A percentile compares a stretch with the other conserved stretches of the same genome.
Conservation (phyloP, 1,284 basidiomycete genomes). For the Apiotrichum gracile region DNA sequence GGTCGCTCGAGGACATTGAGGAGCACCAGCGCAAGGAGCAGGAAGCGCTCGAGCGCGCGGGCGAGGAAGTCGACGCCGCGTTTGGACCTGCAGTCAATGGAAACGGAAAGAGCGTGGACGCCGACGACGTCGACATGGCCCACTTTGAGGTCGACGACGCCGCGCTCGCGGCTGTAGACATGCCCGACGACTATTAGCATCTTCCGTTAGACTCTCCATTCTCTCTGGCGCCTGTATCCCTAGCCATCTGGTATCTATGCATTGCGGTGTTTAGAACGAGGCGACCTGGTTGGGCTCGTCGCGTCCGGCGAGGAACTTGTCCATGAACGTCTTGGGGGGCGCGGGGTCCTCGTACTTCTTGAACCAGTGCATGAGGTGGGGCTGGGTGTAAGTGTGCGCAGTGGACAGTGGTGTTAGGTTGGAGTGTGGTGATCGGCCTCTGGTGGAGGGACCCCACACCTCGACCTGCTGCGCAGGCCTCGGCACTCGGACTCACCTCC, state of each 20-base stretch:
- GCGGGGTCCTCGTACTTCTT: slow-evolving; percentile 42
- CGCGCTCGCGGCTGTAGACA: slow-evolving; percentile 31
- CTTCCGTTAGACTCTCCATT: no score
- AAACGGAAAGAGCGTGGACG: slow-evolving; percentile 7
- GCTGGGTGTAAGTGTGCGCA: slow-evolving; percentile 20
- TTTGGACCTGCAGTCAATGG: slow-evolving; percentile 11
- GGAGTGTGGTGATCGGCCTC: no score
- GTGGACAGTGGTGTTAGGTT: no score
- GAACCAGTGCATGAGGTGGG: slow-evolving; percentile 49
- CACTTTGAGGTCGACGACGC: slow-evolving; percentile 34
- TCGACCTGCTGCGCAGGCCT: not conserved
- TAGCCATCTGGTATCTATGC: slow-evolving; percentile 8
- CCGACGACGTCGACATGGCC: slow-evolving; percentile 21
- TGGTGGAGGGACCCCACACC: not conserved
- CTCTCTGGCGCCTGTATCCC: no score
- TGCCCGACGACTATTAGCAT: slow-evolving; percentile 25
- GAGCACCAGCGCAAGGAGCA: slow-evolving; percentile 36
- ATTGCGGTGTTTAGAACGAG: slow-evolving; percentile 26
- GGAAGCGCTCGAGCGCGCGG: slow-evolving; percentile 32
- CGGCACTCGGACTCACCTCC: slow-evolving; percentile 42
- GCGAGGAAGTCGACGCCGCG: slow-evolving; percentile 20
- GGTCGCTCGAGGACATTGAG: slow-evolving; percentile 59
- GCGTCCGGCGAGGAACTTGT: slow-evolving; percentile 47
- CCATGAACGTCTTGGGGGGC: slow-evolving; percentile 45
- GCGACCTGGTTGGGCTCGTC: slow-evolving; percentile 44